Conservation (phyloP, 306 rosid species). For the Trifolium subterraneum region DNA sequence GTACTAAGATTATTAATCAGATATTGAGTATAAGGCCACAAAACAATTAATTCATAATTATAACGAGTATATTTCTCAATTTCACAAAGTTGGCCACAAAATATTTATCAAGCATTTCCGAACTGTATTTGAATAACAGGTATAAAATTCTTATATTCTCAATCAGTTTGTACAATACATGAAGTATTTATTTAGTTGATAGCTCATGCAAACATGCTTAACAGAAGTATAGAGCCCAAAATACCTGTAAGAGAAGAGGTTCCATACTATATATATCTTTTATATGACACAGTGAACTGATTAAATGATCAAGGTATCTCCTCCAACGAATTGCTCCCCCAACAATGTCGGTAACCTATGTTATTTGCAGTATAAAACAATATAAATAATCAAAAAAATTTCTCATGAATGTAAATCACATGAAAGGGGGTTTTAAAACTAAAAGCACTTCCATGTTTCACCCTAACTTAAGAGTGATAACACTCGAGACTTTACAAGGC, state of each 20-base stretch:
- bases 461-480: neutral
- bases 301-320: conserved; percentile 84
- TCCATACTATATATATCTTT: conserved; percentile 72
- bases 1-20: conserved; percentile 31
- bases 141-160: neutral
- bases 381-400: conserved; percentile 24
- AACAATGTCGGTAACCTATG: conserved; percentile 83
- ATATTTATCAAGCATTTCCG: neutral
- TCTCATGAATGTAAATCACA: conserved; percentile 13
- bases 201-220: neutral
- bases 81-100: conserved; percentile 33
- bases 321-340: conserved; percentile 95
- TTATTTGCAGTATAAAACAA: conserved; percentile 1
- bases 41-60: too few species aligned
- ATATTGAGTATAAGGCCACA: neutral
- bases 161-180: neutral
- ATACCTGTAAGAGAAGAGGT: conserved; percentile 88
- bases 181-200: conserved; percentile 20
- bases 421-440: conserved; percentile 22
- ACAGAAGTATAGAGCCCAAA: conserved; percentile 22
- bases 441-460: conserved; percentile 28
- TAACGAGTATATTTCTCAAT: neutral
- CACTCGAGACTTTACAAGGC: neutral
- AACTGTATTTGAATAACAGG: conserved; percentile 7
- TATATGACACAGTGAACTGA: conserved; percentile 68